These are phyloP conservation scores for Omphalea diandra DNA, from an alignment of 441 rosid genomes.

Conservation along the genomic window DNA sequence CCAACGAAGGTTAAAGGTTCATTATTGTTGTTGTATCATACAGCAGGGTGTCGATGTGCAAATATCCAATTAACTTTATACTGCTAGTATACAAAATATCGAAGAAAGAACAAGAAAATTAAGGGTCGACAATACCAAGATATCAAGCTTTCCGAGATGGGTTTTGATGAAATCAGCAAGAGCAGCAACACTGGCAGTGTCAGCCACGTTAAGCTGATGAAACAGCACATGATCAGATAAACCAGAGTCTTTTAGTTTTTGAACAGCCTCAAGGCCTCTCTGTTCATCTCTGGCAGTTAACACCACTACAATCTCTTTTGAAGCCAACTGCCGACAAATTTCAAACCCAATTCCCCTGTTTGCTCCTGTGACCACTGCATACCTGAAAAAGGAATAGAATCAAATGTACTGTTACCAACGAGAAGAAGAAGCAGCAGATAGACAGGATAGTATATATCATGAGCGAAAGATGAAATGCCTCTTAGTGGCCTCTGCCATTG, in stretches of 20 bases:
- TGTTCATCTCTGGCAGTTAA: conserved; percentile 44
- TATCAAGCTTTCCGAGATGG: conserved; percentile 44
- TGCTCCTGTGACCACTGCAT: conserved; percentile 42
- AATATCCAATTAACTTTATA: no score
- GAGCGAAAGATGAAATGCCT: neutral
- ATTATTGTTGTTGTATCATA: no score
- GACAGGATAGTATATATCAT: neutral
- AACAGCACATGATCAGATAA: conserved; percentile 27
- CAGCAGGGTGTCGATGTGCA: no score
- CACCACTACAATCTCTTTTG: conserved; percentile 35
- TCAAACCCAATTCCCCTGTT: conserved; percentile 45
- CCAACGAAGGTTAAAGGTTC: no score
- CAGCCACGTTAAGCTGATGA: conserved; percentile 46
- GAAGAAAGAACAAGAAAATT: neutral
- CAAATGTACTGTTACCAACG: neutral
- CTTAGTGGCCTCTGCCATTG: conserved; percentile 14
- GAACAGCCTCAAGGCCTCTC: conserved; percentile 44
- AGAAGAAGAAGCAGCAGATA: neutral
- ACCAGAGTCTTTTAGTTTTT: conserved; percentile 28
- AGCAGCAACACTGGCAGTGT: conserved; percentile 30
- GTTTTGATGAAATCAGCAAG: conserved; percentile 34
- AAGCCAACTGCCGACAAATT: conserved; percentile 42
- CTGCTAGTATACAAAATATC: neutral
- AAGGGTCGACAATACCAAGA: conserved; percentile 31
- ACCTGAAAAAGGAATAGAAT: conserved; percentile 4